These are phyloP conservation scores for Ustilago bromivora DNA, from an alignment of 1,284 basidiomycete species.

Conservation along the genomic window DNA sequence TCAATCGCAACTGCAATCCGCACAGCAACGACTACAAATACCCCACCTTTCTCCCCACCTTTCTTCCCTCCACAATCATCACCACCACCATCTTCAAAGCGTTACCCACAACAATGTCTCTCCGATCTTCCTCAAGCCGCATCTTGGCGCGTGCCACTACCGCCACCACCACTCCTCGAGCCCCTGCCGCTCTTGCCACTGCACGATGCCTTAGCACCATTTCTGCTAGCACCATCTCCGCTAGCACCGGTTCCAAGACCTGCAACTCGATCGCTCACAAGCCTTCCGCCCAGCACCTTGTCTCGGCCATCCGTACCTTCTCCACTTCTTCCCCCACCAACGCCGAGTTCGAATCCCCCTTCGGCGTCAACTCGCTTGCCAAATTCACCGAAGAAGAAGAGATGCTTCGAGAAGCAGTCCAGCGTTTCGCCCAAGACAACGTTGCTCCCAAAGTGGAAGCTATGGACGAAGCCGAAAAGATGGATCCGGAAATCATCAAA, in stretches of 20 bases:
- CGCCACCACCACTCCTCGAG: conserved; percentile 6
- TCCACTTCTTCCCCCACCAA: conserved; percentile 30
- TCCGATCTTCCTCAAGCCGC: conserved; percentile 42
- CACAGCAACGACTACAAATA: conserved; percentile 8
- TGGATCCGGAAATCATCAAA: conserved; percentile 90
- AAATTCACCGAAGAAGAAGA: conserved; percentile 68
- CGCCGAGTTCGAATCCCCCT: conserved; percentile 64
- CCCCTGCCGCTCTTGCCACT: conserved; percentile 23
- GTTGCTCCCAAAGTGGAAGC: conserved; percentile 89
- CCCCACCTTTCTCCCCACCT: conserved; percentile 10
- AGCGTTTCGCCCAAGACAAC: conserved; percentile 83
- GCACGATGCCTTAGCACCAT: conserved; percentile 23
- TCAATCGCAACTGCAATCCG: background rate
- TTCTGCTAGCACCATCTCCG: background rate
- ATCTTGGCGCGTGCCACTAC: conserved; percentile 29
- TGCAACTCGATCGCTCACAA: conserved; percentile 29
- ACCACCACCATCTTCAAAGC: background rate
- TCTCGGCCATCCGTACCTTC: conserved; percentile 49
- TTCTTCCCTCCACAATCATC: background rate
- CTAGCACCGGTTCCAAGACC: background rate
- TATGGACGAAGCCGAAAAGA: conserved; percentile 97
- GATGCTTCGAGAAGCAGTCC: conserved; percentile 68
- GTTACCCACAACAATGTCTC: conserved; percentile 25
- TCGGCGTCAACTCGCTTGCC: conserved; percentile 67
- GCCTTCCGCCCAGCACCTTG: conserved; percentile 24